A percentile compares a stretch with the other conserved stretches of the same genome.
Conservation (phyloP, 305 asterid species). For the Fraxinus floribunda region DNA sequence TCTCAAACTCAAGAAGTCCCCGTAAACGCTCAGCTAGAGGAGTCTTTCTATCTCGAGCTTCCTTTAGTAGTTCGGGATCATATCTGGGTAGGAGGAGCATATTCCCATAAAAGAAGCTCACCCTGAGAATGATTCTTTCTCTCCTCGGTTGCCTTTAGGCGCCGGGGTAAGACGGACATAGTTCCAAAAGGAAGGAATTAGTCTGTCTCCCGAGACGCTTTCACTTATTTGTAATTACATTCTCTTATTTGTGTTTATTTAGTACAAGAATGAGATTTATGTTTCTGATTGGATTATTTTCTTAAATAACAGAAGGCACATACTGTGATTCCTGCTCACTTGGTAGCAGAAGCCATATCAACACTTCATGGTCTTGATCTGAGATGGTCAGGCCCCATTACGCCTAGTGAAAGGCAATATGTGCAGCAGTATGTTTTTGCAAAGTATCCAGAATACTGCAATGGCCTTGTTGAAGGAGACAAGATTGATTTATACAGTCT, state of each 20-base stretch:
- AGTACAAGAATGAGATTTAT: not conserved
- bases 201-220: not conserved
- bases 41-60: not conserved
- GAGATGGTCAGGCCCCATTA: slow-evolving; percentile 92
- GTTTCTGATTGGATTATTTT: not conserved
- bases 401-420: slow-evolving; percentile 73
- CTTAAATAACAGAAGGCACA: slow-evolving; percentile 51
- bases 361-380: slow-evolving; percentile 75
- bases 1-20: not conserved
- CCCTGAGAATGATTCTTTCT: not conserved
- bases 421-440: slow-evolving; percentile 77
- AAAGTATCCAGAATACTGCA: slow-evolving; percentile 72
- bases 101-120: not conserved
- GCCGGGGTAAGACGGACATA: not conserved
- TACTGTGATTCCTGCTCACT: slow-evolving; percentile 72
- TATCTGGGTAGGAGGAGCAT: not conserved
- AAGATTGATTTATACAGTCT: slow-evolving; percentile 41
- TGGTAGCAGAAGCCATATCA: slow-evolving; percentile 85
- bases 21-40: not conserved
- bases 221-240: not conserved
- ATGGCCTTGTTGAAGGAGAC: slow-evolving; percentile 52
- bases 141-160: not conserved
- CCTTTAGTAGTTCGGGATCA: not conserved
- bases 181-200: not conserved
- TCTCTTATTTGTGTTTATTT: not conserved